Conservation (phyloP, 2,329 filamentous ascomycete genomes). For the Endoconidiophora polonica region DNA sequence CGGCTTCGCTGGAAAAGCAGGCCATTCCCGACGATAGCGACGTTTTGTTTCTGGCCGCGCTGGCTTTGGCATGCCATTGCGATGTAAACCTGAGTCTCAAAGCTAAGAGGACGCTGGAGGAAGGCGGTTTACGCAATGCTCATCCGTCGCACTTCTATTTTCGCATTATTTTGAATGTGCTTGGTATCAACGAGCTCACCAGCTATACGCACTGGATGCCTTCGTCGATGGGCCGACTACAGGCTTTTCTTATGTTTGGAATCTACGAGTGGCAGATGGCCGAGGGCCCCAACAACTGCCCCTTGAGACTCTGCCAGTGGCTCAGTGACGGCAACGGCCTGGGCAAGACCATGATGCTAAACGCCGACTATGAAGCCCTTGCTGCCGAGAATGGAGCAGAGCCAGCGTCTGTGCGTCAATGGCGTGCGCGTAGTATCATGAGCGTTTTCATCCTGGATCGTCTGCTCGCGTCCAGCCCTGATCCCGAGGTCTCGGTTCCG, state of each 20-base stretch:
- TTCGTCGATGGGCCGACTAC: background rate
- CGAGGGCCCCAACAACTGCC: background rate
- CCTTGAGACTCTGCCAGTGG: background rate
- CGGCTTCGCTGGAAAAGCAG: background rate
- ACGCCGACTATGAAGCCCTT: background rate
- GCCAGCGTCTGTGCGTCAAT: background rate
- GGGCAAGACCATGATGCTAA: background rate
- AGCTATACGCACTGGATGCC: background rate
- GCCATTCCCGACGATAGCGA: background rate
- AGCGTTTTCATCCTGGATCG: constrained; percentile 3
- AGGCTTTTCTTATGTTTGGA: constrained; percentile 7
- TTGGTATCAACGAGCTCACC: background rate
- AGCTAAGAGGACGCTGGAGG: background rate
- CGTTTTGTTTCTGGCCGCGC: background rate
- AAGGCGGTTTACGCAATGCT: background rate
- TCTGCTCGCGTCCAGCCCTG: background rate
- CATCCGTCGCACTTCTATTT: background rate
- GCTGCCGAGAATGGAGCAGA: background rate
- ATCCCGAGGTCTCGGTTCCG: background rate
- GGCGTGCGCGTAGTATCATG: background rate
- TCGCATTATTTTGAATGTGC: background rate
- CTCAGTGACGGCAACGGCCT: background rate
- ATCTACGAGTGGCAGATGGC: constrained; percentile 5
- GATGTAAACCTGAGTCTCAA: background rate
- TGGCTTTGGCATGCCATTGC: constrained; percentile 2